phyloP scores from a whole-genome alignment of 352 stramenopile genomes.

The Phytopythium montanum region DNA sequence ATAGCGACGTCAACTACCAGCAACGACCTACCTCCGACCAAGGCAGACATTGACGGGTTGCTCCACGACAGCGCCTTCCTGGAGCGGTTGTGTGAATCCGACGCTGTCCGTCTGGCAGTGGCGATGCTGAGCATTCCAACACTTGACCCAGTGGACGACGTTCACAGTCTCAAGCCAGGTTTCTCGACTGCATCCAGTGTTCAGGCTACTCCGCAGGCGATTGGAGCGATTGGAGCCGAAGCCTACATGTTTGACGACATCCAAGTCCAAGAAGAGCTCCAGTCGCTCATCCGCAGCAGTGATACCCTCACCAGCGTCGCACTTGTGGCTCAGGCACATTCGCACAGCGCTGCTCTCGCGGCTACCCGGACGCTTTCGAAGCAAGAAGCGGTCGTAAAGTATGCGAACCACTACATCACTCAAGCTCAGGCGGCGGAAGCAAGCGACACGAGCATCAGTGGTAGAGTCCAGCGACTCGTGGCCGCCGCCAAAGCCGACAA shows the following conservation, averaged over 20 bases:
- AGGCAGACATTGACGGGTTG: neutral
- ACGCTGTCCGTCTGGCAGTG: neutral
- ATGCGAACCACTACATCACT: conserved; percentile 33
- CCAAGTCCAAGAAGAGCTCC: neutral
- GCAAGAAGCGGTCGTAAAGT: conserved; percentile 35
- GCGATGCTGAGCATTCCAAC: neutral
- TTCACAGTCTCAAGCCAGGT: neutral
- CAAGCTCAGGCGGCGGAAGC: conserved; percentile 10
- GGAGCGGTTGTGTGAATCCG: neutral
- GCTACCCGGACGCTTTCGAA: conserved; percentile 42
- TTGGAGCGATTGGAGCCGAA: conserved; percentile 4
- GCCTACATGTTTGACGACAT: neutral
- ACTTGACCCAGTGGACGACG: neutral
- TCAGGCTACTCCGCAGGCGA: neutral
- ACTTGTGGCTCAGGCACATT: conserved; percentile 44
- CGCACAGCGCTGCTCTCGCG: conserved; percentile 30
- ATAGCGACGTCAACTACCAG: neutral
- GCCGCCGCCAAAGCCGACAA: conserved; percentile 33
- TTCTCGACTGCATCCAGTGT: neutral
- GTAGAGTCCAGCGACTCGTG: conserved; percentile 21
- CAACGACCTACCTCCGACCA: neutral
- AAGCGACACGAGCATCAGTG: conserved; percentile 17
- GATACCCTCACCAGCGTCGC: conserved; percentile 28
- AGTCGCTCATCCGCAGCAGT: conserved; percentile 17
- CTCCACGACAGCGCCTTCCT: neutral